Evolutionary conservation across 129 eudicot genomes (phyloP).

Genomic region (Saussurea involucrata): DNA sequence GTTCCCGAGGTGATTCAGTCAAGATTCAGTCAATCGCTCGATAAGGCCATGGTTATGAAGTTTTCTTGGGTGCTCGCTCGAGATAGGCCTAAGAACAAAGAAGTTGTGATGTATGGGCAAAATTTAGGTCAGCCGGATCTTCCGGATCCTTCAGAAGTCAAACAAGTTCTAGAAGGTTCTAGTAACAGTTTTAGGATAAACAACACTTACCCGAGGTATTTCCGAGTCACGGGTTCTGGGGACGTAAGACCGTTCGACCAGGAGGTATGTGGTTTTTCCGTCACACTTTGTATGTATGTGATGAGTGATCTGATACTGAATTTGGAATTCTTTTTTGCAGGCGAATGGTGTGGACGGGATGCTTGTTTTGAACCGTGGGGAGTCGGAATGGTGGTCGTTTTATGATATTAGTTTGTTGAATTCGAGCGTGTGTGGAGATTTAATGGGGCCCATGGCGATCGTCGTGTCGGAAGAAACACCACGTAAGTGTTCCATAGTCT

Average conservation of each 20-base stretch:
- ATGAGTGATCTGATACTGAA: neutral
- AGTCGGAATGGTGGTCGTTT: conserved; percentile 50
- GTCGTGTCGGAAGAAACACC: conserved; percentile 61
- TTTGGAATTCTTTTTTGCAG: conserved; percentile 16
- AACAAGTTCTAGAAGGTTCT: conserved; percentile 39
- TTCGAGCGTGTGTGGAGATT: conserved; percentile 46
- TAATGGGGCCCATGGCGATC: conserved; percentile 58
- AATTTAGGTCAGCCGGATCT: conserved; percentile 33
- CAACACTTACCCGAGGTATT: conserved; percentile 46
- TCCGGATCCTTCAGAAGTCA: conserved; percentile 38
- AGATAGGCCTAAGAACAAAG: conserved; percentile 53
- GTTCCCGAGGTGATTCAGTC: conserved; percentile 41
- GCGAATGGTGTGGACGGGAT: conserved; percentile 38
- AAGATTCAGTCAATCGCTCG: conserved; percentile 32
- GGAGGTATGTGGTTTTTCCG: conserved; percentile 28
- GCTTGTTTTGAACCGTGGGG: conserved; percentile 39
- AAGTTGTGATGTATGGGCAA: conserved; percentile 46
- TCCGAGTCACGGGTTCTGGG: conserved; percentile 58
- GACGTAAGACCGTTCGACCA: conserved; percentile 50
- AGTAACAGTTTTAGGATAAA: conserved; percentile 33
- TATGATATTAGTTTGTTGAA: conserved; percentile 38
- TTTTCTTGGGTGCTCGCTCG: conserved; percentile 45
- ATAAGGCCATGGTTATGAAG: conserved; percentile 31
- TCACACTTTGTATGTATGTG: neutral
- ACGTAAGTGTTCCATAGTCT: conserved; percentile 31